A percentile compares a stretch with the other conserved stretches of the same genome.
Conservation (phyloP, 257 asterid species). For the Galeopsis tetrahit region DNA sequence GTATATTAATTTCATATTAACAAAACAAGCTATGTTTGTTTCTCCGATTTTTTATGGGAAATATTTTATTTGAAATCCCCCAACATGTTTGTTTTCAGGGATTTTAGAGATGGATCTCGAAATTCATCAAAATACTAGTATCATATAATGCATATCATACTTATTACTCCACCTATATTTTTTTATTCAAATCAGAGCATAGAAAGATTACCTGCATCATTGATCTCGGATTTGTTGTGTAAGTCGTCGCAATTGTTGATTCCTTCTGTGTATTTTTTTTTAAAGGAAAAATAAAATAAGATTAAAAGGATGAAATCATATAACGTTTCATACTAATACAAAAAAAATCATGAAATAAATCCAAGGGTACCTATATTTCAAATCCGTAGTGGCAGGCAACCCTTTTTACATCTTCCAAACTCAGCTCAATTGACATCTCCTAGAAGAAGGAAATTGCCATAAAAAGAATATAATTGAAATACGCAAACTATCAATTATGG, state of each 20-base stretch:
- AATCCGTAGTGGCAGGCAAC: slow-evolving; percentile 86
- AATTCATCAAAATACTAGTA: background rate
- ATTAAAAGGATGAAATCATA: slow-evolving; percentile 3
- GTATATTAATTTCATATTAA: too few relatives aligned
- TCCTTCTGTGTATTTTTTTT: slow-evolving; percentile 60
- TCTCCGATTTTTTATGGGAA: background rate
- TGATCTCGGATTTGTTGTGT: slow-evolving; percentile 78
- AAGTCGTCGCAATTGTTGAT: slow-evolving; percentile 76
- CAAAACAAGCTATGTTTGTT: background rate
- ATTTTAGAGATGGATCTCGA: background rate
- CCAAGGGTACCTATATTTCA: slow-evolving; percentile 65
- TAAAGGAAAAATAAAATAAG: background rate
- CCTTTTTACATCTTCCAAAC: slow-evolving; percentile 93
- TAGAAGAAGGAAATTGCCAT: slow-evolving; percentile 38
- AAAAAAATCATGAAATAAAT: slow-evolving; percentile 13
- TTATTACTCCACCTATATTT: background rate
- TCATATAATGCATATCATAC: background rate
- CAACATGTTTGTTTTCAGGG: background rate
- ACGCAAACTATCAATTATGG: slow-evolving; percentile 15
- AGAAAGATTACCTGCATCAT: slow-evolving; percentile 84
- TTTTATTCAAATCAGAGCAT: slow-evolving; percentile 11
- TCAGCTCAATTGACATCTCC: slow-evolving; percentile 97
- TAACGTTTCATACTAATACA: background rate
- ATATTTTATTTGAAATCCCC: background rate
- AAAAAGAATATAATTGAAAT: slow-evolving; percentile 20